Evolutionary conservation across 108 stramenopile genomes (phyloP).

Genomic region (Skeletonema potamos): DNA sequence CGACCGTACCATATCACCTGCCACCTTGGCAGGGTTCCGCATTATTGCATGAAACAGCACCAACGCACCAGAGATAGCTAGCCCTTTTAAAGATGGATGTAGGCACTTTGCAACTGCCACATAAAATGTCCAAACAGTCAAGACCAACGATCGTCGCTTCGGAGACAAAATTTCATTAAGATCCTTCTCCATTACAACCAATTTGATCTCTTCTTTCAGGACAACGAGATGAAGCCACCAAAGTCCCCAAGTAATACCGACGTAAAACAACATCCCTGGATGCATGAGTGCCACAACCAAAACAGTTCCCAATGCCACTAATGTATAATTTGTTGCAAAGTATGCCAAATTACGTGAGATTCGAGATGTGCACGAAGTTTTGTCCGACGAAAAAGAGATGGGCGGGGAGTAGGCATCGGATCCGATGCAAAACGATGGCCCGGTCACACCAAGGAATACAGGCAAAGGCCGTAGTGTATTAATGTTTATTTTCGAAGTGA

Average conservation of each 20-base stretch:
- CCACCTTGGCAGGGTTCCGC: slow-evolving; percentile 82
- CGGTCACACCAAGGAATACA: slow-evolving; percentile 67
- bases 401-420: slow-evolving; percentile 80
- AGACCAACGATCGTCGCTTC: slow-evolving; percentile 58
- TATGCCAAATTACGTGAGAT: slow-evolving; percentile 72
- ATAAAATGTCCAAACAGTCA: slow-evolving; percentile 55
- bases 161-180: slow-evolving; percentile 67
- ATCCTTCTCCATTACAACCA: slow-evolving; percentile 62
- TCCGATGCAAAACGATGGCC: slow-evolving; percentile 70
- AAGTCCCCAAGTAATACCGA: slow-evolving; percentile 58
- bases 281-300: slow-evolving; percentile 83
- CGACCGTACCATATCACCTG: slow-evolving; percentile 25
- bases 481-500: slow-evolving; percentile 60
- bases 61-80: slow-evolving; percentile 59
- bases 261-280: slow-evolving; percentile 72
- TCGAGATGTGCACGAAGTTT: slow-evolving; percentile 55
- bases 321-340: slow-evolving; percentile 85
- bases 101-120: slow-evolving; percentile 81
- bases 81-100: slow-evolving; percentile 54
- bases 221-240: slow-evolving; percentile 70
- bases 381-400: slow-evolving; percentile 46
- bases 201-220: slow-evolving; percentile 61
- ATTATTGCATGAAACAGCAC: slow-evolving; percentile 73
- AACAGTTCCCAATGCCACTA: slow-evolving; percentile 62
- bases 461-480: slow-evolving; percentile 77